A percentile compares a stretch with the other conserved stretches of the same genome.
phyloP scores from a whole-genome alignment of 2,329 filamentous ascomycete genomes.

The Alternaria longipes region DNA sequence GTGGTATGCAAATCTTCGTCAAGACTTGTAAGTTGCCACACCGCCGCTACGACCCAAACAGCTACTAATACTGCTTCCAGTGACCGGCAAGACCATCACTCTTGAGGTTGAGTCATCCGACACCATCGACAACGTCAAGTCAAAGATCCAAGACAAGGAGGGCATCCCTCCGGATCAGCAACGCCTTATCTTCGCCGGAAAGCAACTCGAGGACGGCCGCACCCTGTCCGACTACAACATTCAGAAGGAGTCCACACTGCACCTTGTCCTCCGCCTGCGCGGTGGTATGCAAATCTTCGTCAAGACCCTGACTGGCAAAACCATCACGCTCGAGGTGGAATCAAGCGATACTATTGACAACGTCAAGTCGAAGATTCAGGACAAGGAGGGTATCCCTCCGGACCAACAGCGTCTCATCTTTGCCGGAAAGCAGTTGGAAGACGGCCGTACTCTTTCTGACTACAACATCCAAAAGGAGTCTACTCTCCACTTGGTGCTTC shows the following conservation, averaged over 20 bases:
- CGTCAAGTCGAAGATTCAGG: constrained; percentile 96
- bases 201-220: constrained; percentile 66
- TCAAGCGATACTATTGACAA: constrained; percentile 92
- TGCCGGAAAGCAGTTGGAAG: constrained; percentile 94
- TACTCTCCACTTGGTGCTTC: constrained; percentile 84
- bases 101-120: constrained; percentile 53
- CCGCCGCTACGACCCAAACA: constrained; percentile 26
- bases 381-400: constrained; percentile 96
- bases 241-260: constrained; percentile 72
- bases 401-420: constrained; percentile 98
- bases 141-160: constrained; percentile 66
- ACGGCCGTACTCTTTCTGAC: constrained; percentile 87
- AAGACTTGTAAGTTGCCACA: constrained; percentile 58
- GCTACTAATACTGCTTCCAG: constrained; percentile 51
- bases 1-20: constrained; percentile 71
- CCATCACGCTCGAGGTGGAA: constrained; percentile 73
- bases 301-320: constrained; percentile 69
- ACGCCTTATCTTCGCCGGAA: constrained; percentile 66
- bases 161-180: constrained; percentile 68
- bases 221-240: constrained; percentile 66
- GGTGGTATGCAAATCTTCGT: constrained; percentile 72
- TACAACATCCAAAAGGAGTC: constrained; percentile 98
- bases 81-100: constrained; percentile 66
- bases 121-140: constrained; percentile 54
- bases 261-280: constrained; percentile 77